Conservation (phyloP, 1,139 yeast species). For the Nakaseomyces uthaithaninus region DNA sequence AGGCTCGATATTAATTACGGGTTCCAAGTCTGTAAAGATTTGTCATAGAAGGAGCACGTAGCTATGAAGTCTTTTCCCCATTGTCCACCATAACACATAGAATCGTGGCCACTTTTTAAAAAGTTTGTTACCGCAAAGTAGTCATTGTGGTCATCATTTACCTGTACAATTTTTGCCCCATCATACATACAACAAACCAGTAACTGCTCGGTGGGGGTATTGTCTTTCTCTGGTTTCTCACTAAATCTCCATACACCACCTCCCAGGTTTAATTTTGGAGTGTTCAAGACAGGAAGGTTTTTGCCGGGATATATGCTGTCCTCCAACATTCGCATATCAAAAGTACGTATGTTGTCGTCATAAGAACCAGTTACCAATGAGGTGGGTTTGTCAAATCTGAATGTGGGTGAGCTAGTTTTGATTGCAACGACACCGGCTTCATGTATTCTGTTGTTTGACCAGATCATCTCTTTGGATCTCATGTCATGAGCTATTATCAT, state of each 20-base stretch:
- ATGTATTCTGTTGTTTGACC: conserved; percentile 56
- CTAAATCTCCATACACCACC: conserved; percentile 94
- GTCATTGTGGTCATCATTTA: conserved; percentile 25
- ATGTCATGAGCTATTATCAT: conserved; percentile 67
- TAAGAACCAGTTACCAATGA: conserved; percentile 84
- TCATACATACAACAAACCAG: conserved; percentile 91
- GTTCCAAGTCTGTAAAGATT: conserved; percentile 66
- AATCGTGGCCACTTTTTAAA: conserved; percentile 67
- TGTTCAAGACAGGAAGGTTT: conserved; percentile 20
- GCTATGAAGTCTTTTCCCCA: conserved; percentile 57
- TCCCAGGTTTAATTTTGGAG: conserved; percentile 47
- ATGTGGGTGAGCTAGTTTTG: conserved; percentile 24
- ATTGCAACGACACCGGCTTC: conserved; percentile 87
- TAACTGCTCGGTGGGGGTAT: conserved; percentile 34
- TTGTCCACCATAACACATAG: conserved; percentile 95
- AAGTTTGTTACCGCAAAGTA: conserved; percentile 36
- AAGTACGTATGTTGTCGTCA: conserved; percentile 64
- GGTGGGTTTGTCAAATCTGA: conserved; percentile 36
- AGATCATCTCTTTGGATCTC: conserved; percentile 44
- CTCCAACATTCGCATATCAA: conserved; percentile 55
- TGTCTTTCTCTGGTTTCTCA: conserved; percentile 43
- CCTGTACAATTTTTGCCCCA: conserved; percentile 64
- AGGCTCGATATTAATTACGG: conserved; percentile 10
- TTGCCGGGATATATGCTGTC: conserved; percentile 28
- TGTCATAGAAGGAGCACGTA: conserved; percentile 89